Conservation (phyloP, 129 eudicot genomes). For the Artemisia annua region DNA sequence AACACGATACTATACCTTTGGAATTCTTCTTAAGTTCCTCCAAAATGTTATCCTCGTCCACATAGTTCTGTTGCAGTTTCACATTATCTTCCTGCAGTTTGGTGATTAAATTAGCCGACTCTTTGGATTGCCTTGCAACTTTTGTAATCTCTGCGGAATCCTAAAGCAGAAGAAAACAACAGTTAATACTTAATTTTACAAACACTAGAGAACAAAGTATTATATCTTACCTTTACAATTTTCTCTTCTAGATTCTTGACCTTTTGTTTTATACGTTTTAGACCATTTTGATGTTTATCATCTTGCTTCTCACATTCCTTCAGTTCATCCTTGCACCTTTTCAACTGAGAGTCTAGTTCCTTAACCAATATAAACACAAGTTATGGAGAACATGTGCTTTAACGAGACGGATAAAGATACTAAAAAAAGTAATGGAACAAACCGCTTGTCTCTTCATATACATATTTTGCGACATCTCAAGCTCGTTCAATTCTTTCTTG, state of each 20-base stretch:
- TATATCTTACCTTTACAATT: slow-evolving; percentile 61
- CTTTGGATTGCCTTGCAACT: slow-evolving; percentile 64
- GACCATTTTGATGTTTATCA: slow-evolving; percentile 76
- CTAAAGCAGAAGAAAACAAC: slow-evolving; percentile 34
- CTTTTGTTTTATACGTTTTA: slow-evolving; percentile 79
- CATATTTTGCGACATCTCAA: slow-evolving; percentile 70
- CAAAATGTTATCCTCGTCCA: slow-evolving; percentile 70
- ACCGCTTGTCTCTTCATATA: slow-evolving; percentile 85
- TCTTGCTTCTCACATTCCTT: slow-evolving; percentile 91
- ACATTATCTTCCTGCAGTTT: slow-evolving; percentile 73
- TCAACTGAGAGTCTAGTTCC: slow-evolving; percentile 69
- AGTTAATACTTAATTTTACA: background rate
- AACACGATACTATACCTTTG: slow-evolving; percentile 52
- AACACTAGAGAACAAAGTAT: background rate
- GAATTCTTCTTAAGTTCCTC: slow-evolving; percentile 79
- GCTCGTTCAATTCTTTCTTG: slow-evolving; percentile 63
- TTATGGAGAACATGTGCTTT: no score
- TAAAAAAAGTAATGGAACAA: background rate
- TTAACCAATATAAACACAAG: slow-evolving; percentile 28
- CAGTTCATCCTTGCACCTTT: slow-evolving; percentile 69
- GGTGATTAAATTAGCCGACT: slow-evolving; percentile 60
- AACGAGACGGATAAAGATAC: no score
- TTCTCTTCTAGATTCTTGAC: slow-evolving; percentile 80
- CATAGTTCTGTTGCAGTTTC: slow-evolving; percentile 57
- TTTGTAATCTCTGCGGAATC: slow-evolving; percentile 66